Evolutionary conservation across 768 basidiomycete genomes (phyloP).

Genomic region (Pleurotus tuoliensis): DNA sequence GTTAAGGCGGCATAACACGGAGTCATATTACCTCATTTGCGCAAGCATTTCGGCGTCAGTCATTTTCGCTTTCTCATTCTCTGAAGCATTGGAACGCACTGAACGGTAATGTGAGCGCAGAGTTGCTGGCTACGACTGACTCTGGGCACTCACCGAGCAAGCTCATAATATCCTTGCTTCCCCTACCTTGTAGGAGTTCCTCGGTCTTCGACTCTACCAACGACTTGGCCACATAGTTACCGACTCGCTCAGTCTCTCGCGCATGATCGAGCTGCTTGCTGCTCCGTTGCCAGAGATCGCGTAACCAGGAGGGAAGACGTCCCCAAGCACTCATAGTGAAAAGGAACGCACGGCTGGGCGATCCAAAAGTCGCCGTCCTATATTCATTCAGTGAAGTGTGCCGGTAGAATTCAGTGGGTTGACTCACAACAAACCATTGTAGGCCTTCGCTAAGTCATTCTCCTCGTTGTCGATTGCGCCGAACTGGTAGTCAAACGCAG

Average conservation of each 20-base stretch:
- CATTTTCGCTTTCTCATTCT: constrained; percentile 25
- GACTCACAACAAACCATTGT: constrained; percentile 44
- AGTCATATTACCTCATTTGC: constrained; percentile 20
- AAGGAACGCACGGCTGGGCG: constrained; percentile 40
- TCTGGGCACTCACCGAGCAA: constrained; percentile 41
- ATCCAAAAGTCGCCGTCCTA: constrained; percentile 45
- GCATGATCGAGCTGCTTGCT: constrained; percentile 42
- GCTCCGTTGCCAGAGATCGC: constrained; percentile 40
- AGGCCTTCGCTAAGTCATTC: constrained; percentile 52
- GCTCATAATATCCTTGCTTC: constrained; percentile 51
- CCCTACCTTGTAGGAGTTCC: constrained; percentile 42
- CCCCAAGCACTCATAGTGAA: constrained; percentile 43
- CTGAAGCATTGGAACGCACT: constrained; percentile 45
- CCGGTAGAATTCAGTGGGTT: not conserved
- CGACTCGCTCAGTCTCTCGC: constrained; percentile 38
- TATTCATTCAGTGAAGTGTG: constrained; percentile 15
- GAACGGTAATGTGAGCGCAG: not conserved
- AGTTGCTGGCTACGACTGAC: not conserved
- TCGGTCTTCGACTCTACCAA: constrained; percentile 46
- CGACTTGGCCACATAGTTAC: constrained; percentile 40
- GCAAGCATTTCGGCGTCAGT: constrained; percentile 28
- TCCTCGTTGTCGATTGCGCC: constrained; percentile 44
- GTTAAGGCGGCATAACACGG: no score
- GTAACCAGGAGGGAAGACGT: constrained; percentile 34
- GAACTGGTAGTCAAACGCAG: constrained; percentile 55